Conservation (phyloP, 2,329 filamentous ascomycete species). For the Aspergillus sp. region DNA sequence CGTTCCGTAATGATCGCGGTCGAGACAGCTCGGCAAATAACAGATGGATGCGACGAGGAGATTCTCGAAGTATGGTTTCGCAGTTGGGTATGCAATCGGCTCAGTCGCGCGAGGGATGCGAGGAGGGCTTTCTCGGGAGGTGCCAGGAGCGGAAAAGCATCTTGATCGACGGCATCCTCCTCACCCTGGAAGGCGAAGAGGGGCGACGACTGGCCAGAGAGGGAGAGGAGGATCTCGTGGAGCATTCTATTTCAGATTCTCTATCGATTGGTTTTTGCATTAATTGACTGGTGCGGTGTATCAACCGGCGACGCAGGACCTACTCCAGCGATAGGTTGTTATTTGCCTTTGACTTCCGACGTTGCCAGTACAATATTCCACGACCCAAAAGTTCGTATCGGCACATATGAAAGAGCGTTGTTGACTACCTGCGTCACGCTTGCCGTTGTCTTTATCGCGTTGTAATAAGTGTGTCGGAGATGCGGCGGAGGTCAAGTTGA, state of each 20-base stretch:
- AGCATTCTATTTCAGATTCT: constrained; percentile 59
- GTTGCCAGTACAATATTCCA: constrained; percentile 37
- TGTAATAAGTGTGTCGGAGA: constrained; percentile 8
- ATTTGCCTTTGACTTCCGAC: constrained; percentile 19
- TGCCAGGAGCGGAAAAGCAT: constrained; percentile 51
- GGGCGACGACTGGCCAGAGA: constrained; percentile 87
- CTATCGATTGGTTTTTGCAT: constrained; percentile 7
- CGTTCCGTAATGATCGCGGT: constrained; percentile 69
- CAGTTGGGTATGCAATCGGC: constrained; percentile 68
- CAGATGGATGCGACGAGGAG: constrained; percentile 64
- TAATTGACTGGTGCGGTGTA: too few relatives aligned
- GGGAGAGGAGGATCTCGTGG: constrained; percentile 94
- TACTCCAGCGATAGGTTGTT: constrained; percentile 21
- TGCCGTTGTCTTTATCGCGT: not conserved
- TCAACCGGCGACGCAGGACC: constrained; percentile 3
- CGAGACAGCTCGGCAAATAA: constrained; percentile 80
- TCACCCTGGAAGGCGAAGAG: constrained; percentile 58
- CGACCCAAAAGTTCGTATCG: constrained; percentile 41
- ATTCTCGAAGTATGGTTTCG: constrained; percentile 61
- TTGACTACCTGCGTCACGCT: constrained; percentile 2
- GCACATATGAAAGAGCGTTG: constrained; percentile 32
- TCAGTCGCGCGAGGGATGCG: constrained; percentile 67
- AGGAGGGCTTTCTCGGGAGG: constrained; percentile 79
- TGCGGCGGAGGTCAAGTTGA: not conserved
- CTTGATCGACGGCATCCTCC: constrained; percentile 44